These are phyloP conservation scores for Colletotrichum horii DNA, from an alignment of 2,329 filamentous ascomycete genomes.

Conservation along the genomic window DNA sequence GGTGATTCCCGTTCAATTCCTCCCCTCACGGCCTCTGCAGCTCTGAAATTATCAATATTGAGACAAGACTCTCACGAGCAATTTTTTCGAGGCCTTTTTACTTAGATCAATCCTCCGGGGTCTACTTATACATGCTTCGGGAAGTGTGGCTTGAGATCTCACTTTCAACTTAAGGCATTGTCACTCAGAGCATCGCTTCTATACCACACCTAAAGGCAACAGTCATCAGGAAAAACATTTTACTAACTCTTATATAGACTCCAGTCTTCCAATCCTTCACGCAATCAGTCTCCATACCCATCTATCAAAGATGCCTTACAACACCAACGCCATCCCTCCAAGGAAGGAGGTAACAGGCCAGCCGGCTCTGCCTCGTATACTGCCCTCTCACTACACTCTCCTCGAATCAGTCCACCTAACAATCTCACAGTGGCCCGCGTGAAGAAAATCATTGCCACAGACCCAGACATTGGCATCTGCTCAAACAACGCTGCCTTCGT, in stretches of 20 bases:
- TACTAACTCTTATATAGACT: neutral
- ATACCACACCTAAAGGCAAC: neutral
- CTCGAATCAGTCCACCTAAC: neutral
- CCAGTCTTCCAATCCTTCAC: neutral
- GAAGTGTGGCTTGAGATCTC: neutral
- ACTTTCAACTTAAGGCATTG: neutral
- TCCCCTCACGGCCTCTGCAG: neutral
- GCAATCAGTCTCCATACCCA: neutral
- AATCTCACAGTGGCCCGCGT: slow-evolving; percentile 78
- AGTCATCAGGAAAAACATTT: neutral
- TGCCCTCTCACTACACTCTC: neutral
- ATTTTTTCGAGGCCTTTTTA: neutral
- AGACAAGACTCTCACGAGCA: neutral
- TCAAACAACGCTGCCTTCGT: slow-evolving; percentile 95
- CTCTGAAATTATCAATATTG: neutral
- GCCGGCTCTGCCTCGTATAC: slow-evolving; percentile 81
- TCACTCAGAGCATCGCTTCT: neutral
- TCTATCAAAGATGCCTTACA: slow-evolving; percentile 78
- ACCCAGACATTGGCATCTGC: slow-evolving; percentile 84
- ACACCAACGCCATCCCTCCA: slow-evolving; percentile 82
- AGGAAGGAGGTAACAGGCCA: slow-evolving; percentile 84
- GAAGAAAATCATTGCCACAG: slow-evolving; percentile 91
- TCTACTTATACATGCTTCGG: neutral
- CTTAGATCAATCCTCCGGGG: neutral
- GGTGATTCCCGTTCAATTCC: neutral